A percentile compares a stretch with the other conserved stretches of the same genome.
Evolutionary conservation across 495 filamentous ascomycete genomes (phyloP).

Genomic region (Lepidopterella palustris): DNA sequence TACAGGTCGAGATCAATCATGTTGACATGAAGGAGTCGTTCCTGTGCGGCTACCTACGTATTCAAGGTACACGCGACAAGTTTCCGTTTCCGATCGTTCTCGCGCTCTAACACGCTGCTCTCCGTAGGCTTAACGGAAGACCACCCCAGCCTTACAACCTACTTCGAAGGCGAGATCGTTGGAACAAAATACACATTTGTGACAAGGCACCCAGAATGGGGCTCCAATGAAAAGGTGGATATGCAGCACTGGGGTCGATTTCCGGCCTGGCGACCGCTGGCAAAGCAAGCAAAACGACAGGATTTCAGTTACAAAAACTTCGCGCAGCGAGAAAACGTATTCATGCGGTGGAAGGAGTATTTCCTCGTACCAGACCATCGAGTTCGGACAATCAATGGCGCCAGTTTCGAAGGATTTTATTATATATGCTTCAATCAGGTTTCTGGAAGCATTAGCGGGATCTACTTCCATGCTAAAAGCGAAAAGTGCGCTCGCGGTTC

Average conservation of each 20-base stretch:
- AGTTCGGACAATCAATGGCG: constrained; percentile 80
- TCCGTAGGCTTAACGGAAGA: constrained; percentile 82
- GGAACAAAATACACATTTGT: constrained; percentile 89
- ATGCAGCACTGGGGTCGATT: constrained; percentile 92
- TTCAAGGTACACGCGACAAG: constrained; percentile 64
- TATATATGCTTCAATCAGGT: constrained; percentile 99
- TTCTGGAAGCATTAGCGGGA: constrained; percentile 75
- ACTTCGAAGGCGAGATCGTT: constrained; percentile 98
- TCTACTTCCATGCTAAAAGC: constrained; percentile 97
- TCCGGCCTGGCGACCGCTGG: constrained; percentile 71
- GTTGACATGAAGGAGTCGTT: constrained; percentile 94
- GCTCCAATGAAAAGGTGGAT: constrained; percentile 86
- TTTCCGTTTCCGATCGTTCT: not conserved
- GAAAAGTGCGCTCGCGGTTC: constrained; percentile 65
- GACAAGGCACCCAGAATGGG: constrained; percentile 86
- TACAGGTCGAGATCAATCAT: constrained; percentile 94
- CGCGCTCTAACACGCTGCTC: constrained; percentile 26
- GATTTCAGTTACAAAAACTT: constrained; percentile 65
- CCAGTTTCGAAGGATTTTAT: constrained; percentile 98
- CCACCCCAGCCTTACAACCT: constrained; percentile 93
- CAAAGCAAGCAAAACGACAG: constrained; percentile 67
- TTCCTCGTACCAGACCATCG: constrained; percentile 96
- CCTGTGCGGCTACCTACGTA: constrained; percentile 90
- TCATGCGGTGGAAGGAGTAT: constrained; percentile 99
- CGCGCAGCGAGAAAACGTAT: constrained; percentile 79